phyloP scores from a whole-genome alignment of 1,284 basidiomycete genomes.

The Coniophora puteana region DNA sequence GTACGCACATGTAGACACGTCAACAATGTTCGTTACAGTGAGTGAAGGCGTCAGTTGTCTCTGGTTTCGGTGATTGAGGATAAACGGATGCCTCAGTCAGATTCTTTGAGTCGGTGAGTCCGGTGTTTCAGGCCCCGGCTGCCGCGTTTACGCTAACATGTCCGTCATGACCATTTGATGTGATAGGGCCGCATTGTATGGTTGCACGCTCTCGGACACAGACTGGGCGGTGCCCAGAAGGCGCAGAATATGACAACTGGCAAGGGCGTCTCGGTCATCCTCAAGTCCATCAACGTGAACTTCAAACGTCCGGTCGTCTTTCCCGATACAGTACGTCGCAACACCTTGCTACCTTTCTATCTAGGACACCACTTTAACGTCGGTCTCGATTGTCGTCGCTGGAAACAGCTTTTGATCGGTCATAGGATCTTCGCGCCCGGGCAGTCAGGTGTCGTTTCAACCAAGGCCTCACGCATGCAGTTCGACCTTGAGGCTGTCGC shows the following conservation, averaged over 20 bases:
- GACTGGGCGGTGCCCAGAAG: slow-evolving; percentile 53
- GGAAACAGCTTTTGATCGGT: slow-evolving; percentile 54
- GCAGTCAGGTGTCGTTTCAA: slow-evolving; percentile 7
- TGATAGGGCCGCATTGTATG: slow-evolving; percentile 60
- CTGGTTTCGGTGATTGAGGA: background rate
- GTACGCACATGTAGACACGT: slow-evolving; percentile 51
- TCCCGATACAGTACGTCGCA: slow-evolving; percentile 58
- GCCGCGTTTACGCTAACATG: too few relatives aligned
- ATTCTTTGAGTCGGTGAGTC: slow-evolving; percentile 63
- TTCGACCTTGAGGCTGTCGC: slow-evolving; percentile 51
- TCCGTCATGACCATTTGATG: slow-evolving; percentile 1
- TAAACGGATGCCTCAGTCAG: slow-evolving; percentile 15
- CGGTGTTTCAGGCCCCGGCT: background rate
- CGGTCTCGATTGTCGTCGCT: background rate
- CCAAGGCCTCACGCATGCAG: slow-evolving; percentile 30
- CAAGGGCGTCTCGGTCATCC: slow-evolving; percentile 63
- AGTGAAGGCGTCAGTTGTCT: slow-evolving; percentile 7
- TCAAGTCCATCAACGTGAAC: slow-evolving; percentile 64
- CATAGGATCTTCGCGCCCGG: slow-evolving; percentile 37
- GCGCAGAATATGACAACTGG: slow-evolving; percentile 55
- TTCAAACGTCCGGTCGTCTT: slow-evolving; percentile 66
- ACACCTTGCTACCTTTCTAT: slow-evolving; percentile 1
- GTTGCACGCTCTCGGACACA: slow-evolving; percentile 51
- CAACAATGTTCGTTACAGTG: slow-evolving; percentile 73
- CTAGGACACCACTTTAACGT: background rate